Evolutionary conservation across 441 rosid genomes (phyloP), one percentile per base, ranked within the genome.

Genomic region (Melianthus villosus): DNA sequence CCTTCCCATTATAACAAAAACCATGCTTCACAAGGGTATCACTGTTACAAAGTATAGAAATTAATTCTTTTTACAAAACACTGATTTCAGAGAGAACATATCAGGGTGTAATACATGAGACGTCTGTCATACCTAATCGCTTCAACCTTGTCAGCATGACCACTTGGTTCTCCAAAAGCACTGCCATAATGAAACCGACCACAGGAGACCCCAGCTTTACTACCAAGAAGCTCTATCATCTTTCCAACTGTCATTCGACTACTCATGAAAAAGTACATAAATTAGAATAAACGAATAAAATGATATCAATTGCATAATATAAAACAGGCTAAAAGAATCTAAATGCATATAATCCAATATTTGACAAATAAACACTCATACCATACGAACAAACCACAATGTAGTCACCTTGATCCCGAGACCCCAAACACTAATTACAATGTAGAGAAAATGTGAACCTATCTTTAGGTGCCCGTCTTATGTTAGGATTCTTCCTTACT

Each of bases 161-260:
- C 96, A 57, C 96, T 67, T 49, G 76, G 74, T 66, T 89, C 94
- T 25, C 98, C 96, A 65, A 84, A 84, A 25, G 98, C 98, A 57
- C 96, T 89, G 38, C 98, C 98, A 59, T 84, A 84, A 60, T 81
- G 94, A 62, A 69, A 82, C 62, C 71, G 69, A 44, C 94, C 96
- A 15, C 76, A 69, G 2, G 86, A 79, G 48, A 81, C 93, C 42
- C 94, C 96, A 42, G 96, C 94, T 62, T 84, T 89, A 54, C 98
- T 61, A 31, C 93, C 98, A 48, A 84, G 79, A 54, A 89, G 96
- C 68, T 89, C 98, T 56, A 84, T 73, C 98, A 84, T 89, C 74
- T 89, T 89, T 30, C 98, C 94, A 47, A 84, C 94, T 12, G 96
- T 89, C 98, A 89, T 89, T 62, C 94, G 98, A 73, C 96, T 89